Percentiles rank a stretch among this genome's conserved stretches.
Conservation (phyloP, 2,329 filamentous ascomycete genomes). For the Dendryphion nanum region DNA sequence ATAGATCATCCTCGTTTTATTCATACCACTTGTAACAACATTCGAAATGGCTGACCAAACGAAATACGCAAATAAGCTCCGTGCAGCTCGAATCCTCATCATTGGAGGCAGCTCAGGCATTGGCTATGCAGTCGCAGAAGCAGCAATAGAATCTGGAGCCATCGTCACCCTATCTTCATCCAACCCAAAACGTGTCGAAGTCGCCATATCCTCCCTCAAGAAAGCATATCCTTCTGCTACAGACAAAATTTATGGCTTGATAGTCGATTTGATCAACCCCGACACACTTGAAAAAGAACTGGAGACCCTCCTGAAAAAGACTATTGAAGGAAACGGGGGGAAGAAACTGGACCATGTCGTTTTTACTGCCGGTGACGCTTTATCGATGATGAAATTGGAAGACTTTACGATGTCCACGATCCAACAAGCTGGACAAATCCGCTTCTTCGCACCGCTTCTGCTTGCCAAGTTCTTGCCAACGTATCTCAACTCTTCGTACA, state of each 20-base stretch:
- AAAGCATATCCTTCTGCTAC: conserved; percentile 43
- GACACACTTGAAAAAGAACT: conserved; percentile 50
- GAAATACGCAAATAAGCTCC: conserved; percentile 43
- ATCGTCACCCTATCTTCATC: conserved; percentile 62
- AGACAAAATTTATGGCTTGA: conserved; percentile 42
- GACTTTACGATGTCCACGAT: conserved; percentile 44
- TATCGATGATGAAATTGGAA: conserved; percentile 41
- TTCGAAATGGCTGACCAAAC: too few relatives aligned
- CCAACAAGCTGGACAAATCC: conserved; percentile 47
- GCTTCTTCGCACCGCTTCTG: conserved; percentile 53
- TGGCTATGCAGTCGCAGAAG: conserved; percentile 61
- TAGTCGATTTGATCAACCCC: conserved; percentile 49
- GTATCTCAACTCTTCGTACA: conserved; percentile 44
- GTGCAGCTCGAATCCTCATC: conserved; percentile 53
- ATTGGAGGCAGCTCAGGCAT: conserved; percentile 65
- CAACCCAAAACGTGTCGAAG: conserved; percentile 48
- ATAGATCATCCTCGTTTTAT: too few relatives aligned
- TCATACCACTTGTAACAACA: too few relatives aligned
- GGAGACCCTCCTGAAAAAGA: conserved; percentile 44
- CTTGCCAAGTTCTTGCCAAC: conserved; percentile 50
- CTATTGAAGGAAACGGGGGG: conserved; percentile 26
- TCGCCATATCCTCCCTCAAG: conserved; percentile 47
- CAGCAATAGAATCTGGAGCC: conserved; percentile 54
- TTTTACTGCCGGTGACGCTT: conserved; percentile 55
- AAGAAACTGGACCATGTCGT: conserved; percentile 55